Base-by-base conservation (phyloP, 139 green algal genomes). In the Parachlorella kessleri region DNA sequence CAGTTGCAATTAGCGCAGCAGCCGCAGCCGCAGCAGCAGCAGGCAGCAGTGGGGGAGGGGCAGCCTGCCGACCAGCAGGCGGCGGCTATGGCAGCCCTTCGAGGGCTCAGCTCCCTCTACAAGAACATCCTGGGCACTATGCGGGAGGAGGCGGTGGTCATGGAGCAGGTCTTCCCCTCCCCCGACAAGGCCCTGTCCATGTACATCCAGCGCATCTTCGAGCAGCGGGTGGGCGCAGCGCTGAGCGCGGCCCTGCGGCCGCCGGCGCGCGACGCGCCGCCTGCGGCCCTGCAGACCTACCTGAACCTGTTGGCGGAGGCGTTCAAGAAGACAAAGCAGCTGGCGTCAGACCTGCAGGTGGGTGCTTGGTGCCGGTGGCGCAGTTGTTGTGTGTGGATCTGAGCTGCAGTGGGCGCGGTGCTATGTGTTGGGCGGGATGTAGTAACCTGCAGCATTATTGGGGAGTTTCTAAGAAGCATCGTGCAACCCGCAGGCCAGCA, bases 131-230 rank as follows among this genome's bases (percentile, higher is more conserved):
- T 85, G 36, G 42, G 48, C 8, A 65, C 81, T 0, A 78, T 91
- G 26, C 83, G 79, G 54, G 76, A 92, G 32, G 89, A 94, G 65
- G 86, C 86, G 18, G 66, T 86, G 10, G 75, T 88, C 42, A 84
- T 91, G 53, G 82, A 88, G 70, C 87, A 90, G 75, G 84, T 93
- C 10, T 93, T 93, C 59, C 54, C 78, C 2, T 35, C 33, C 18
- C 82, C 84, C 30, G 33, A 37, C 24, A 65, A 63, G 32, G 85
- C 87, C 36, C 66, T 93, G 48, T 71, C 77, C 6, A 41, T 80
- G 39, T 82, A 91, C 26, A 40, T 92, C 24, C 78, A 84, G 72
- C 82, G 89, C 18, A 69, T 94, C 35, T 88, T 93, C 80, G 90
- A 93, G 79, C 83, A 94, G 59, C 81, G 84, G 18, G 81, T 92